Base-by-base conservation (phyloP, 371 early-diverging fungal genomes). In the Haplosporangium sp. region DNA sequence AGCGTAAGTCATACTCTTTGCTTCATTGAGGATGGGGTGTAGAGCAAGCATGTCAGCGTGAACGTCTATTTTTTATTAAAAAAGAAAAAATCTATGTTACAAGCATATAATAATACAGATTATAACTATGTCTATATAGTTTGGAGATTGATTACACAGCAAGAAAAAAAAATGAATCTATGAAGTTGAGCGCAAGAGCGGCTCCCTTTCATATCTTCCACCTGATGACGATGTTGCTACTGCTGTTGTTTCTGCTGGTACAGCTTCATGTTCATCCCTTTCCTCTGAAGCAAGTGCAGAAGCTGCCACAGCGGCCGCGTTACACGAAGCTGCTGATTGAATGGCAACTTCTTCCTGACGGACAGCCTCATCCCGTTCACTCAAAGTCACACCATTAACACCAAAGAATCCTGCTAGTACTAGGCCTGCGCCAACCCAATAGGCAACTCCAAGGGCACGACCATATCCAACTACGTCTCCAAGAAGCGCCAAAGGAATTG, bases 401-500 rank as follows among this genome's bases (percentile, higher is more conserved):
- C 87, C 88, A 67, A 94, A 82, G 74, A 94, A 94, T 6, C 93
- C 95, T 56, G 85, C 72, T 15, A 92, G 72, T 0, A 94, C 90
- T 47, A 94, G 76, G 1, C 85, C 69, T 4, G 92, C 94, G 10
- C 95, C 95, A 19, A 87, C 59, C 61, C 87, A 89, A 78, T 92
- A 94, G n/a, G 85, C 85, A 19, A 83, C 35, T 42, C 86, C 84
- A 35, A 89, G 88, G 9, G 85, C 65, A 42, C 91, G 71, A 11
- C 89, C 88, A 63, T 93, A 91, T 55, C 93, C 89, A 4, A 92
- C 61, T 11, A 93, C 77, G 69, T 95, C 95, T 42, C 94, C 94
- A 11, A 91, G 74, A 39, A 95, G 73, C 4, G 93, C 93, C 56
- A 95, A 79, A 0, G 95, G 95, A 44, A 94, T 94, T 70, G 94